Evolutionary conservation across 176 grass and related monocot genomes (phyloP), one percentile per base, ranked within the genome.

Genomic region (Hordeum marinum): DNA sequence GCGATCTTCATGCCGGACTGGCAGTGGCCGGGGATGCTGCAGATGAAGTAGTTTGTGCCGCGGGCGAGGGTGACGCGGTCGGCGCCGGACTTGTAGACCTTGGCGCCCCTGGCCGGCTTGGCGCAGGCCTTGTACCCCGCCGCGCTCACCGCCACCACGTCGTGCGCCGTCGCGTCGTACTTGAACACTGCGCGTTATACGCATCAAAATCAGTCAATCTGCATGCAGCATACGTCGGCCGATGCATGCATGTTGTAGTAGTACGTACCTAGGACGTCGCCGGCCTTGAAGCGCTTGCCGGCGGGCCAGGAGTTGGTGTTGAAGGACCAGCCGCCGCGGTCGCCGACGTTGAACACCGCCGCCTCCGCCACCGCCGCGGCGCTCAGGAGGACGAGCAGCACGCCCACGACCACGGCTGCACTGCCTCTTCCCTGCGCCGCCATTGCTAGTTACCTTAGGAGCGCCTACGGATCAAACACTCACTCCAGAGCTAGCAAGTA

Each of bases 271-370:
- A 94, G 83, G 63, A 87, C 80, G 32, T 91, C 89, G 3, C 92
- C 89, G 3, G 86, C 82, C 76, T 72, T 90, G 79, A 94, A 94
- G 79, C 68, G 75, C 86, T 91, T 94, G 57, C 92, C 92, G 23
- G 31, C 78, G 43, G 83, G 39, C 92, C 92, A 94, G 21, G 21
- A 63, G 18, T 41, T 64, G 43, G 40, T 6, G 74, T 40, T 75
- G 85, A 90, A 83, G 36, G 31, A 82, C 93, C 93, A 95, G 5
- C 90, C 83, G 14, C 82, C 24, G 8, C 83, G 18, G 80, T 89
- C 93, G 41, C 93, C 93, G 24, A 95, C 90, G 61, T 72, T 90
- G 91, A 80, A 90, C 18, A 92, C 80, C 4, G 86, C 90, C 55
- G 93, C 62, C 46, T 90, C 83, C 1, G 43, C 88, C 2, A 68